Evolutionary conservation across 345 rosid genomes (phyloP), one percentile per base, ranked within the genome.

Genomic region (Gossypium australe): DNA sequence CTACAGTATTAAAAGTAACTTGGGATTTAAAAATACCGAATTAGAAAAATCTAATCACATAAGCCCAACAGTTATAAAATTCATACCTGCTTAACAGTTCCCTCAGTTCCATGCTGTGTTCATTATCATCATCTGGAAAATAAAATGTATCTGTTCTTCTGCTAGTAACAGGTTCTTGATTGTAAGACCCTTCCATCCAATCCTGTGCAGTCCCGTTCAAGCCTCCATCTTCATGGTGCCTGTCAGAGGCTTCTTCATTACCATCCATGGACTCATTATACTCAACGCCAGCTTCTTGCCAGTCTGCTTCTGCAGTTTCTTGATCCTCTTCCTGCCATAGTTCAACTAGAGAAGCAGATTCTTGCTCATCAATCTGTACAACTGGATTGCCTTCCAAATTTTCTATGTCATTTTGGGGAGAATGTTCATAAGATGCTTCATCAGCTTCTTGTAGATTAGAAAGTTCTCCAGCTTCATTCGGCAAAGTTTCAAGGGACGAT

Each of bases 11-110:
- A 77, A 71, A 66, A 78, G 74, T 49, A 72, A 65, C 27, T 63
- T 61, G 45, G 18, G 57, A 78, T 62, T 81, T 64, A 74, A 66
- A 70, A 44, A 53, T 45, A 63, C 53, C 7, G 51, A 16, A 53
- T 24, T 29, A 45, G 66, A 38, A 76, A 20, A 16, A 4, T 65
- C 59, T 14, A 71, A 78, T 66, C 5, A 16, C 44, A 68, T 10
- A 78, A 49, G 17, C 38, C 56, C 44, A 43, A 24, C 34, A 48
- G 45, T 45, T 59, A 82, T 14, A 43, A 77, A 73, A 72, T 61
- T 63, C 38, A 66, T 72, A 92, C 98, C 99, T 91, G 86, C 87
- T 91, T n/a, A 89, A 77, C 57, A 94, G 93, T 76, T 94, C 96
- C 84, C 97, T 87, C 73, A 94, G 86, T 79, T 94, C 99, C 73